Conservation (phyloP, 2,329 filamentous ascomycete genomes). For the Pestalotiopsis sp. region DNA sequence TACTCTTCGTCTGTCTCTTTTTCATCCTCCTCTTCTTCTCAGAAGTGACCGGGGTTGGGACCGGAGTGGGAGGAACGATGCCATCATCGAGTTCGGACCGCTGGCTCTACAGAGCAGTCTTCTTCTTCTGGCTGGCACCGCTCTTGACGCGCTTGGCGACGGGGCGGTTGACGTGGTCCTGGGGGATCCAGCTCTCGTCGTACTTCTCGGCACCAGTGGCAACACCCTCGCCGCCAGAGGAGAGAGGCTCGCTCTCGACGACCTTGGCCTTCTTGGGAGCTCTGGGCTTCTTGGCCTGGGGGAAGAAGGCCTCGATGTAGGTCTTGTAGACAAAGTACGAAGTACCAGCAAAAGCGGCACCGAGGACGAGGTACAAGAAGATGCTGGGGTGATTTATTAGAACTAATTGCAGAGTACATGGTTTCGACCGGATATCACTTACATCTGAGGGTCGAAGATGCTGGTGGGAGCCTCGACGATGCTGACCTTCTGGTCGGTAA, state of each 20-base stretch:
- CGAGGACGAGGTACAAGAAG: slow-evolving; percentile 95
- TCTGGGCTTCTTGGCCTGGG: slow-evolving; percentile 68
- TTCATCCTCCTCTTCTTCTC: neutral
- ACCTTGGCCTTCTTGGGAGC: slow-evolving; percentile 66
- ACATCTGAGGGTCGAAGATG: slow-evolving; percentile 97
- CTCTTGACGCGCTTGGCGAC: slow-evolving; percentile 70
- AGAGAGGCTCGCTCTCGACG: slow-evolving; percentile 60
- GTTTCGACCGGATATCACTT: slow-evolving; percentile 35
- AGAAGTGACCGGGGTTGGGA: neutral
- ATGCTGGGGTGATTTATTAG: slow-evolving; percentile 60
- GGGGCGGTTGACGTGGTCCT: slow-evolving; percentile 85
- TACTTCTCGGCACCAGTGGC: slow-evolving; percentile 74
- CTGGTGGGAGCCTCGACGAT: slow-evolving; percentile 90
- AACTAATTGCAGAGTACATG: no score
- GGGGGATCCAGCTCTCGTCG: slow-evolving; percentile 93
- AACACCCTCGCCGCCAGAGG: slow-evolving; percentile 68
- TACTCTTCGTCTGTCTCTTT: neutral
- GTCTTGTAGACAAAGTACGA: slow-evolving; percentile 98
- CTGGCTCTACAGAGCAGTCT: slow-evolving; percentile 32
- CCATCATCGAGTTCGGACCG: neutral
- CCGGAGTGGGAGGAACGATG: neutral
- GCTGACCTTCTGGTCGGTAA: slow-evolving; percentile 80
- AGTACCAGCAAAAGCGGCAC: slow-evolving; percentile 74
- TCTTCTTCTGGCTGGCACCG: slow-evolving; percentile 51
- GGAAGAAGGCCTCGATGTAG: slow-evolving; percentile 95